Evolutionary conservation across 768 basidiomycete species (phyloP).

Genomic region (Russula olivacea): DNA sequence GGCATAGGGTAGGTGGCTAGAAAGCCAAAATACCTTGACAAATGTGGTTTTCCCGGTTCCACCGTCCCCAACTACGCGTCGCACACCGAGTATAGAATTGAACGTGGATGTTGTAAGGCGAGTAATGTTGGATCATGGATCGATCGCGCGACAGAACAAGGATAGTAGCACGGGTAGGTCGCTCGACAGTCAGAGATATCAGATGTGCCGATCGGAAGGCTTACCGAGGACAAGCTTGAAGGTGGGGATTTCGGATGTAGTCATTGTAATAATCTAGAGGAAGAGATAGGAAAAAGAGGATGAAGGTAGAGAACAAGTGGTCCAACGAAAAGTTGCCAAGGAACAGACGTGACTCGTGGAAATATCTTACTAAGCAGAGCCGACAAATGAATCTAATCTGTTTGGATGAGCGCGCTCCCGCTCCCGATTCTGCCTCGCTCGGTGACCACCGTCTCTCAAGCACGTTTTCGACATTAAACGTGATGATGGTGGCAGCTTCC

Average conservation of each 20-base stretch:
- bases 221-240: slow-evolving; percentile 99
- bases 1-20: slow-evolving; percentile 21
- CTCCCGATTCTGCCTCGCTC: too few species aligned
- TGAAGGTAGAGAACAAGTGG: slow-evolving; percentile 31
- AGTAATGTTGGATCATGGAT: slow-evolving; percentile 33
- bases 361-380: slow-evolving; percentile 15
- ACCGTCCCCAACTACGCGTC: slow-evolving; percentile 77
- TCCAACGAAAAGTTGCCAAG: background rate
- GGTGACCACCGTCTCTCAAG: too few species aligned
- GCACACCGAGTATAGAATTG: slow-evolving; percentile 25
- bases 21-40: slow-evolving; percentile 69
- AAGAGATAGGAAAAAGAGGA: slow-evolving; percentile 34
- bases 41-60: slow-evolving; percentile 98
- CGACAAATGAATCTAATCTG: background rate
- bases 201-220: slow-evolving; percentile 31
- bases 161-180: slow-evolving; percentile 18
- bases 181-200: slow-evolving; percentile 19
- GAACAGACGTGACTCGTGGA: slow-evolving; percentile 21
- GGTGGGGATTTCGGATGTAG: slow-evolving; percentile 57
- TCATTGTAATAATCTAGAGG: slow-evolving; percentile 37
- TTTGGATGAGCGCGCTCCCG: too few species aligned
- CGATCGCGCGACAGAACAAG: slow-evolving; percentile 46
- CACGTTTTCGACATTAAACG: too few species aligned
- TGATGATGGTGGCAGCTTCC: too few species aligned
- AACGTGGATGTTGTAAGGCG: slow-evolving; percentile 21